Evolutionary conservation across 495 filamentous ascomycete genomes (phyloP).

Genomic region (Delitschia confertaspora): DNA sequence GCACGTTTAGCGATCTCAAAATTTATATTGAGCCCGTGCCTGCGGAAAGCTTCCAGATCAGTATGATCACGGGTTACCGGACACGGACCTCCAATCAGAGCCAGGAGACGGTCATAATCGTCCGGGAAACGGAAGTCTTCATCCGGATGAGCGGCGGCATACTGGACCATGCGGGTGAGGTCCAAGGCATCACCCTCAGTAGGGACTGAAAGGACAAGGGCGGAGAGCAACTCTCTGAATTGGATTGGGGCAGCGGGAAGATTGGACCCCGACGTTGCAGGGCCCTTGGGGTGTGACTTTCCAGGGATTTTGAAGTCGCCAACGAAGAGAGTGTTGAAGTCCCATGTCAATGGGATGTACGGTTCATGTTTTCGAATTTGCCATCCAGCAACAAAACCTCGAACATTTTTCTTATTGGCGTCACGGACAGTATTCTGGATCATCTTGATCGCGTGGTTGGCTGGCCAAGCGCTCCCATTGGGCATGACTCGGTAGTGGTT

Average conservation of each 20-base stretch:
- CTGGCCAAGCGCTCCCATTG: background rate
- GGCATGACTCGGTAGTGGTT: constrained; percentile 5
- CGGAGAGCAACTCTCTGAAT: no score
- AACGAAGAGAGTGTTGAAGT: background rate
- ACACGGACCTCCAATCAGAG: constrained; percentile 4
- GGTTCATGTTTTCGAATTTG: background rate
- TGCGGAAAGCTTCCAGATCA: no score
- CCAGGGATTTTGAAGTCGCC: no score
- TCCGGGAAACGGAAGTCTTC: constrained; percentile 8
- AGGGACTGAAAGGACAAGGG: no score
- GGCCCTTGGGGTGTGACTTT: no score
- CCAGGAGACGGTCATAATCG: constrained; percentile 7
- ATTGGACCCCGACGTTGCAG: no score
- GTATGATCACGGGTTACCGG: no score
- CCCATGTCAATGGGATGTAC: no score
- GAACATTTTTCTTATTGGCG: background rate
- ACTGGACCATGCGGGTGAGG: constrained; percentile 9
- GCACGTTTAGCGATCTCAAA: no score
- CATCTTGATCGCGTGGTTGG: constrained; percentile 1
- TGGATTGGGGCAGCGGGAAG: no score
- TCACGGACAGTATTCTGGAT: constrained; percentile 3
- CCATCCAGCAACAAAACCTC: no score
- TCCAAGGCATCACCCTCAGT: constrained; percentile 11
- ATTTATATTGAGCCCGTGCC: no score
- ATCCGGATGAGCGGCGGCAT: constrained; percentile 1